Evolutionary conservation across 768 basidiomycete genomes (phyloP).

Genomic region (Mycena haematopus): DNA sequence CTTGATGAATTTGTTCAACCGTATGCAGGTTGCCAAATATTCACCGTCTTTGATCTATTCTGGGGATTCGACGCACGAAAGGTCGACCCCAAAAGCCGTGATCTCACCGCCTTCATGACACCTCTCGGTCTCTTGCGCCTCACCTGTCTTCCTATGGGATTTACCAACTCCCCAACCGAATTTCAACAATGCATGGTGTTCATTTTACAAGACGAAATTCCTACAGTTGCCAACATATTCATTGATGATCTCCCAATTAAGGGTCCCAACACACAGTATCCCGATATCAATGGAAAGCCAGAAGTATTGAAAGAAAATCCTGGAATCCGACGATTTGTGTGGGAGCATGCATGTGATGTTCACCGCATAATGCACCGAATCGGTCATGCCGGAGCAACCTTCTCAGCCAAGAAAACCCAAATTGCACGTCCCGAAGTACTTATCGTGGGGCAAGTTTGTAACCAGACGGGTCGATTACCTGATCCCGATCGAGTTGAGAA

Average conservation of each 20-base stretch:
- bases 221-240: slow-evolving; percentile 30
- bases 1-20: slow-evolving; percentile 41
- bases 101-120: slow-evolving; percentile 44
- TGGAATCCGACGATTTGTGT: slow-evolving; percentile 44
- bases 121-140: slow-evolving; percentile 39
- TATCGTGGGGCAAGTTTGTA: slow-evolving; percentile 36
- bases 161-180: slow-evolving; percentile 42
- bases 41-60: slow-evolving; percentile 42
- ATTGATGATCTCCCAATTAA: slow-evolving; percentile 41
- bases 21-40: slow-evolving; percentile 36
- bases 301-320: slow-evolving; percentile 35
- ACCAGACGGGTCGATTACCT: slow-evolving; percentile 34
- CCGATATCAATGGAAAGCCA: slow-evolving; percentile 29
- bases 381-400: slow-evolving; percentile 38
- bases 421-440: slow-evolving; percentile 16
- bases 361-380: slow-evolving; percentile 42
- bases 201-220: slow-evolving; percentile 40
- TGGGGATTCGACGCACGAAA: slow-evolving; percentile 43
- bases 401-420: slow-evolving; percentile 42
- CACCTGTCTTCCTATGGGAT: slow-evolving; percentile 45
- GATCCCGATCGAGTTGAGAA: slow-evolving; percentile 29
- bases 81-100: slow-evolving; percentile 32
- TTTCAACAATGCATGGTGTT: slow-evolving; percentile 43
- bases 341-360: slow-evolving; percentile 42
- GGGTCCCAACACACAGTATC: slow-evolving; percentile 42